Percentiles rank a stretch among this genome's conserved stretches.
phyloP scores from a whole-genome alignment of 108 stramenopile species.

The Skeletonema grethae region DNA sequence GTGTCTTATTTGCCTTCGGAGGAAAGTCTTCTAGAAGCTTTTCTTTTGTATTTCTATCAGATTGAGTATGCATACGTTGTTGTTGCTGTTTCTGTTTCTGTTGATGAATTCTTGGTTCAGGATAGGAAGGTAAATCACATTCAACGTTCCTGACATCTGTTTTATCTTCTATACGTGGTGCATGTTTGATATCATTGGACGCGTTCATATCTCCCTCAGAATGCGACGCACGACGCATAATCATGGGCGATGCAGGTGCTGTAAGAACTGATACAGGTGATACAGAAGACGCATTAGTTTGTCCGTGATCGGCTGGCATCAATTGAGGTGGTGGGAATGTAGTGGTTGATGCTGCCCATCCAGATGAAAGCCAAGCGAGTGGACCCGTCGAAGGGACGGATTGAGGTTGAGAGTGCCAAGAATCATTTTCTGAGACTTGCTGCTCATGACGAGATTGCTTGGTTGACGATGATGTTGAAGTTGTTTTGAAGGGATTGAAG shows the following conservation, averaged over 20 bases:
- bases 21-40: constrained; percentile 28
- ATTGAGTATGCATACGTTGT: background rate
- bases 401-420: constrained; percentile 3
- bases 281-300: background rate
- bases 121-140: constrained; percentile 6
- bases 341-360: constrained; percentile 30
- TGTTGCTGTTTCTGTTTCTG: constrained; percentile 3
- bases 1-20: background rate
- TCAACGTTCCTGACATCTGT: background rate
- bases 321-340: background rate
- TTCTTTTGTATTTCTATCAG: constrained; percentile 4
- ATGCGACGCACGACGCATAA: constrained; percentile 2
- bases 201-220: constrained; percentile 7
- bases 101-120: background rate
- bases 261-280: background rate
- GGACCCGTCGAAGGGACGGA: background rate
- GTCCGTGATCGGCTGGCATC: background rate
- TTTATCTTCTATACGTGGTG: background rate
- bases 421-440: background rate
- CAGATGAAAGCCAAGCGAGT: constrained; percentile 32
- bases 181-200: background rate
- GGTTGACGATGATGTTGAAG: background rate
- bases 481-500: constrained; percentile 5
- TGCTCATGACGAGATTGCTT: background rate
- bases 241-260: constrained; percentile 2